Evolutionary conservation across 768 basidiomycete species (phyloP).

Genomic region (Tubosaeta brunneosetosa): DNA sequence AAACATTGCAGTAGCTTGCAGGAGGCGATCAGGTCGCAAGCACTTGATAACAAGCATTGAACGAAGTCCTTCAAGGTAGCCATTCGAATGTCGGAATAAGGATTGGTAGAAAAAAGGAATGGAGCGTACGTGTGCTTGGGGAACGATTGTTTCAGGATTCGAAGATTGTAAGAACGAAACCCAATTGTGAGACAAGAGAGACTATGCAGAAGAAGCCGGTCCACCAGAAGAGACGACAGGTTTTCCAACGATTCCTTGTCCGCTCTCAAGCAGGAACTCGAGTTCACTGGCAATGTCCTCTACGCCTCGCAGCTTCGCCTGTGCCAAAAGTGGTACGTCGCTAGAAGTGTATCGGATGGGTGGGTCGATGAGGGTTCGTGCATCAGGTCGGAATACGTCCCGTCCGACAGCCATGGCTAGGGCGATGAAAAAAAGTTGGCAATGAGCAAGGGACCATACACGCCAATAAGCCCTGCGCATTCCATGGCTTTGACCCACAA

Average conservation of each 20-base stretch:
- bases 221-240: conserved; percentile 34
- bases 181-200: conserved; percentile 64
- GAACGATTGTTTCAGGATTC: conserved; percentile 64
- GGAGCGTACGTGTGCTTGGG: conserved; percentile 68
- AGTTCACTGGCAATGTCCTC: conserved; percentile 82
- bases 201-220: conserved; percentile 43
- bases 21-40: conserved; percentile 85
- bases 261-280: conserved; percentile 89
- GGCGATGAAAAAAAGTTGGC: conserved; percentile 37
- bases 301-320: conserved; percentile 76
- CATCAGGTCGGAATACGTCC: conserved; percentile 73
- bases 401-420: conserved; percentile 83
- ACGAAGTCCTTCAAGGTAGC: conserved; percentile 73
- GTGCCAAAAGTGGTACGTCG: conserved; percentile 76
- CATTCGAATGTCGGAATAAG: conserved; percentile 27
- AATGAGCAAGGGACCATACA: conserved; percentile 22
- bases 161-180: conserved; percentile 59
- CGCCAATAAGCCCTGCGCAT: too few relatives aligned
- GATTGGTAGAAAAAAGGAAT: not conserved
- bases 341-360: conserved; percentile 64
- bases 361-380: conserved; percentile 67
- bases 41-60: conserved; percentile 80
- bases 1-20: conserved; percentile 77
- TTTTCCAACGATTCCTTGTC: conserved; percentile 52
- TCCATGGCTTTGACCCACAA: conserved; percentile 45